These are phyloP conservation scores for Globisporangium cylindrosporum DNA, from an alignment of 352 stramenopile genomes.

Conservation along the genomic window DNA sequence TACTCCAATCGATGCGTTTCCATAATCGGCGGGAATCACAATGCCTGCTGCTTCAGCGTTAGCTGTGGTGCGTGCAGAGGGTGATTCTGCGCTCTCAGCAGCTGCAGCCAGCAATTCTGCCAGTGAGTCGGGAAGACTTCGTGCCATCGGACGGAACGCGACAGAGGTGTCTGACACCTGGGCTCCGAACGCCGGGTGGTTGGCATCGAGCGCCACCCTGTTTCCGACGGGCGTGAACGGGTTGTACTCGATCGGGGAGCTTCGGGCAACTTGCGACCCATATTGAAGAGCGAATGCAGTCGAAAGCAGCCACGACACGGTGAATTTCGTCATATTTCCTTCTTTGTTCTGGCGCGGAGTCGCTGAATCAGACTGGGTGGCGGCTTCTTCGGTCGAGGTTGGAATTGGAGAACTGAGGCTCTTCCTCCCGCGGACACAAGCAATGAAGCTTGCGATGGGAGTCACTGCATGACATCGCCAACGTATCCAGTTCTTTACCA, in stretches of 20 bases:
- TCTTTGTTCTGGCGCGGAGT: background rate
- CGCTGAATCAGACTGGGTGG: background rate
- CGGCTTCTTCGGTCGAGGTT: background rate
- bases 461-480: background rate
- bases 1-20: background rate
- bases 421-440: background rate
- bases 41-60: background rate
- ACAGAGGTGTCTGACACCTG: background rate
- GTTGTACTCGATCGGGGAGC: constrained; percentile 13
- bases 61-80: background rate
- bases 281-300: constrained; percentile 5
- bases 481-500: background rate
- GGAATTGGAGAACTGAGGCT: background rate
- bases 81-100: background rate
- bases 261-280: background rate
- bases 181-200: constrained; percentile 13
- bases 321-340: constrained; percentile 1
- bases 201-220: constrained; percentile 9
- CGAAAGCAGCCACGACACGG: background rate
- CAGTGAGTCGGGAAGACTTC: constrained; percentile 14
- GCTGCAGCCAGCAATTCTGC: constrained; percentile 10
- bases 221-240: constrained; percentile 14
- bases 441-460: background rate
- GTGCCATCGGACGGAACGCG: constrained; percentile 11
- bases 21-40: constrained; percentile 9